Evolutionary conservation across 352 stramenopile species (phyloP), one percentile per base, ranked within the genome.

Genomic region (Phytophthora europaea): DNA sequence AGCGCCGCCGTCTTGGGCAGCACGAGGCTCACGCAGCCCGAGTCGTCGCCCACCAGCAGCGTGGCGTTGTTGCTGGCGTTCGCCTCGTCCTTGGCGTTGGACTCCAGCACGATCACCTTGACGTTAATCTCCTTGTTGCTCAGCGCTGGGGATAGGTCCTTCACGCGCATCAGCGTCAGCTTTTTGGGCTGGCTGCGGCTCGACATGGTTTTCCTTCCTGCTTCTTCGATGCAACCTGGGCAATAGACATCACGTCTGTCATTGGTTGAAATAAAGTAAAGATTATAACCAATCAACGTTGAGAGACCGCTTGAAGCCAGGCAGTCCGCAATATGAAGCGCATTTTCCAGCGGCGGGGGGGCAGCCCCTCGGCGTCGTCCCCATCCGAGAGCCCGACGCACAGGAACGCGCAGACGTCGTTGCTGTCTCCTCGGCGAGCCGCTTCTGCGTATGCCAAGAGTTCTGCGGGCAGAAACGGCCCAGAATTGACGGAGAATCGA

Each of bases 91-190:
- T 94, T 95, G 64, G 83, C 81, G 70, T 94, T 94, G 51, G 73
- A 88, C 67, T 97, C 90, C 77, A 97, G 83, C 61, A 93, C 88
- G 40, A 97, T 87, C 12, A 74, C 88, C 77, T 97, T 95, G 43
- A 93, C 72, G 56, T 84, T 90, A 58, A 80, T 75, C 51, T 95
- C 89, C 65, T 92, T 93, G 22, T 83, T 79, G 18, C 59, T 69
- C 58, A 93, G 75, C 22, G 76, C 61, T 9, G 89, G 89, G 23
- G 75, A 80, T 47, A 95, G 65, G n/a, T 95, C 89, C 80, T 94
- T 94, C 20, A 95, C 63, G 55, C 88, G 88, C 51, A 81, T 72
- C 47, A 91, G 83, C 59, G 67, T 65, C 54, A 84, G 60, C 70
- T 88, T 87, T 78, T 94, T 94, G n/a, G 16, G 22, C 20, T 0